Evolutionary conservation across 1,284 basidiomycete genomes (phyloP).

Genomic region (Microbotryomycetes sp.): DNA sequence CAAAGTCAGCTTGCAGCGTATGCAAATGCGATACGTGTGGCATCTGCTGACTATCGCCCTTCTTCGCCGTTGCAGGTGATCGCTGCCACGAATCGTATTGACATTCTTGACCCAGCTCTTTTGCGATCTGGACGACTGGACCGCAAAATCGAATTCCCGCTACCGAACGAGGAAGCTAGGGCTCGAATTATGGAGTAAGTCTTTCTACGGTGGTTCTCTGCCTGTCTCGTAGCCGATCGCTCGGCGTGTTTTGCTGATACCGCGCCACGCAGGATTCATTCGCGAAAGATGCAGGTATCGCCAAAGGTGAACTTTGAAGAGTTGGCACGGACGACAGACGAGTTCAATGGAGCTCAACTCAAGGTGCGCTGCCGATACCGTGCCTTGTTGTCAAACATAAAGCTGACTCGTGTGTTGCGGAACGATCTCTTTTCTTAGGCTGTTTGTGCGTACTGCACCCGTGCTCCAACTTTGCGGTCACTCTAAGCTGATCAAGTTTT

Average conservation of each 20-base stretch:
- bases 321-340: constrained; percentile 65
- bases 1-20: constrained; percentile 58
- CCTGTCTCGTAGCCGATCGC: background rate
- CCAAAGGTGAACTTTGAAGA: constrained; percentile 70
- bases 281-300: constrained; percentile 84
- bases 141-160: constrained; percentile 72
- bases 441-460: background rate
- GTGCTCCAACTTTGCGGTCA: no score
- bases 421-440: background rate
- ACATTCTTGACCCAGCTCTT: constrained; percentile 81
- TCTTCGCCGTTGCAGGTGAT: constrained; percentile 64
- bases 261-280: constrained; percentile 55
- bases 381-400: background rate
- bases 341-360: constrained; percentile 67
- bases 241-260: background rate
- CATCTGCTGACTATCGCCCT: constrained; percentile 7
- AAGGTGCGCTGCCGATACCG: constrained; percentile 28
- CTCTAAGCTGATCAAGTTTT: no score
- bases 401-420: background rate
- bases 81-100: constrained; percentile 96
- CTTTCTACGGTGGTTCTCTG: background rate
- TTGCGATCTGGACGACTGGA: constrained; percentile 69
- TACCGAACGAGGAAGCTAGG: constrained; percentile 66
- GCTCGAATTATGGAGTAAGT: constrained; percentile 59
- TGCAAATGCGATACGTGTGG: background rate